A percentile compares a stretch with the other conserved stretches of the same genome.
Conservation (phyloP, 441 rosid species). For the Aquilaria agallochum region DNA sequence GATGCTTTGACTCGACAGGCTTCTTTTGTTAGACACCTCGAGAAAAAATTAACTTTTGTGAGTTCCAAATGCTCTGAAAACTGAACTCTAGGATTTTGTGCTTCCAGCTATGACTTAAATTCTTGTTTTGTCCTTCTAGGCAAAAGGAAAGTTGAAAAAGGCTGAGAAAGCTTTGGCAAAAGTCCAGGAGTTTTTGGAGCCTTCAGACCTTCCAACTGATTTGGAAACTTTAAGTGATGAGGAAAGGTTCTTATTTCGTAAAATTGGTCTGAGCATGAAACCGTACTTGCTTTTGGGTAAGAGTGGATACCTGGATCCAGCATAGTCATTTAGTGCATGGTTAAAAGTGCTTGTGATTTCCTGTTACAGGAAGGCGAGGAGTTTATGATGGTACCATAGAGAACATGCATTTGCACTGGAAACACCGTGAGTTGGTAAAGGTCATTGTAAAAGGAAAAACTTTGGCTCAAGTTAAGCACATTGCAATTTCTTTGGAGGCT, state of each 20-base stretch:
- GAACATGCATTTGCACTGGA: conserved; percentile 95
- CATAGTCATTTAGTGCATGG: conserved; percentile 10
- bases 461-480: conserved; percentile 66
- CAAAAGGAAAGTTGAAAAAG: conserved; percentile 54
- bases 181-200: conserved; percentile 64
- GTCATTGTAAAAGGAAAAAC: conserved; percentile 57
- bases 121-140: conserved; percentile 39
- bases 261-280: conserved; percentile 85
- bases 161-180: conserved; percentile 67
- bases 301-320: conserved; percentile 18
- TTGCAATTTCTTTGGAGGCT: conserved; percentile 74
- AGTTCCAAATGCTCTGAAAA: conserved; percentile 23
- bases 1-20: conserved; percentile 44
- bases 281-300: conserved; percentile 81
- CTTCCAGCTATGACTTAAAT: conserved; percentile 2
- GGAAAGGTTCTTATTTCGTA: conserved; percentile 77
- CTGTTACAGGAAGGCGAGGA: conserved; percentile 64
- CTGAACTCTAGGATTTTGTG: not conserved
- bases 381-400: conserved; percentile 81
- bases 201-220: conserved; percentile 75
- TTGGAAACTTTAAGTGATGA: conserved; percentile 74
- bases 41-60: conserved; percentile 62
- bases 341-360: conserved; percentile 8
- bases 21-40: conserved; percentile 50
- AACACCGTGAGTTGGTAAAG: conserved; percentile 79